Evolutionary conservation across 1,139 yeast species (phyloP), one percentile per base, ranked within the genome.

Genomic region (Yamadazyma dendronema): DNA sequence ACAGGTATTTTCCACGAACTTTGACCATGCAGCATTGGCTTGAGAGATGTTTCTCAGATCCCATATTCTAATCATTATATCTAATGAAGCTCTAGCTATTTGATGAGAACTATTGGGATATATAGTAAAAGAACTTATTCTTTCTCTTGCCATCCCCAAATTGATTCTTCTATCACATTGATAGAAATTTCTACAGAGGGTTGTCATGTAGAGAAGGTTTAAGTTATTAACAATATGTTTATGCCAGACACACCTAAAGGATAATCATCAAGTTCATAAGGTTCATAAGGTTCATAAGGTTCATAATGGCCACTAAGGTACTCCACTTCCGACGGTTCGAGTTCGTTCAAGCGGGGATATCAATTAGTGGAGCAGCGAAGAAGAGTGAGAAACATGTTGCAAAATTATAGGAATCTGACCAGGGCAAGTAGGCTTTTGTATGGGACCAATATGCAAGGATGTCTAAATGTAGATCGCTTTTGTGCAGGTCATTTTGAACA

Each of bases 21-120:
- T 73, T 0, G 73, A 65, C 63, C 70, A 65, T 12, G 57, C 43
- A 15, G 77, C 67, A 14, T 64, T 58, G 4, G 61, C 54, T n/a
- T 66, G 62, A 17, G 44, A 47, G 3, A 69, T 53, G 35, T 72
- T 75, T 38, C 97, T 65, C 30, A 89, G 60, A 58, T 92, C 98
- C 96, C 96, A 92, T 1, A 92, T 58, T 44, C 85, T 76, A 58
- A 92, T 56, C 0, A 92, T 76, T 47, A 97, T 67, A 56, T 92
- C 98, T 35, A 92, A 68, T 0, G 97, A 89, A 0, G 90, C 95
- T 0, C 96, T 83, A 3, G 92, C 94, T 3, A 89, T 70, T 46
- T 84, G 85, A 43, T 76, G 65, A 1, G 61, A 54, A 3, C 46
- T 42, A 28, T 67, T 62, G 1, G 97, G 97, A 50, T 87, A 88